Percentiles rank a stretch among this genome's conserved stretches.
Conservation (phyloP, 768 basidiomycete species). For the Trametes coccinea region DNA sequence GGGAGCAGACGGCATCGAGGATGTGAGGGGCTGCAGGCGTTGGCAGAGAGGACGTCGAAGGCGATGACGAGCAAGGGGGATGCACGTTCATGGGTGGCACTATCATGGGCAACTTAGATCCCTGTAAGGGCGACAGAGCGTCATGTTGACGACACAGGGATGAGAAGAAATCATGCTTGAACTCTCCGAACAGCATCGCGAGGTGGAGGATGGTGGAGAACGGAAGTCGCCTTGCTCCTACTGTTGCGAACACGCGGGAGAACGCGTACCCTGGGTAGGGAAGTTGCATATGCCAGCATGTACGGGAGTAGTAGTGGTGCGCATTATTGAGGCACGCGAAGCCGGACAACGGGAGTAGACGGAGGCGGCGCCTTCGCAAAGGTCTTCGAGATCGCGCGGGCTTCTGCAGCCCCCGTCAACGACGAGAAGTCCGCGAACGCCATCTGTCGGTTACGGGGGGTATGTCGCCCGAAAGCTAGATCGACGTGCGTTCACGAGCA, state of each 20-base stretch:
- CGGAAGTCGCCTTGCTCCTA: not conserved
- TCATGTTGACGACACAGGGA: not conserved
- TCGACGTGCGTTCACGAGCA: not conserved
- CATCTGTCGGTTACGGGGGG: slow-evolving; percentile 1
- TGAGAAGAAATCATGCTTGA: not conserved
- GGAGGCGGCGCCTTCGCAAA: slow-evolving; percentile 11
- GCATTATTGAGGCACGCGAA: slow-evolving; percentile 7
- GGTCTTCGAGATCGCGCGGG: not conserved
- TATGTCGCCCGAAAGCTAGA: slow-evolving; percentile 6
- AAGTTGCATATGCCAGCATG: not conserved
- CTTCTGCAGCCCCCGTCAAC: not conserved
- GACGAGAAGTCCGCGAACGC: slow-evolving; percentile 5
- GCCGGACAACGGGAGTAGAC: not conserved
- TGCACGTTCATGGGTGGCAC: not conserved
- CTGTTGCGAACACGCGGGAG: slow-evolving; percentile 3
- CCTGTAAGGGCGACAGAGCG: not conserved
- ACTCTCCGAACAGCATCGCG: not conserved
- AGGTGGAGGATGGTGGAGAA: not conserved
- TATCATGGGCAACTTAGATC: not conserved
- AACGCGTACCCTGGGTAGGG: not conserved
- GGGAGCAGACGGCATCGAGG: not conserved
- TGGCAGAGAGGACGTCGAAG: not conserved
- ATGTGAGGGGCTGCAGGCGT: not conserved
- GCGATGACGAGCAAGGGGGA: not conserved
- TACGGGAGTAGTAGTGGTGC: not conserved